Conservation (phyloP, 2,329 filamentous ascomycete genomes). For the Apiospora kogelbergensis region DNA sequence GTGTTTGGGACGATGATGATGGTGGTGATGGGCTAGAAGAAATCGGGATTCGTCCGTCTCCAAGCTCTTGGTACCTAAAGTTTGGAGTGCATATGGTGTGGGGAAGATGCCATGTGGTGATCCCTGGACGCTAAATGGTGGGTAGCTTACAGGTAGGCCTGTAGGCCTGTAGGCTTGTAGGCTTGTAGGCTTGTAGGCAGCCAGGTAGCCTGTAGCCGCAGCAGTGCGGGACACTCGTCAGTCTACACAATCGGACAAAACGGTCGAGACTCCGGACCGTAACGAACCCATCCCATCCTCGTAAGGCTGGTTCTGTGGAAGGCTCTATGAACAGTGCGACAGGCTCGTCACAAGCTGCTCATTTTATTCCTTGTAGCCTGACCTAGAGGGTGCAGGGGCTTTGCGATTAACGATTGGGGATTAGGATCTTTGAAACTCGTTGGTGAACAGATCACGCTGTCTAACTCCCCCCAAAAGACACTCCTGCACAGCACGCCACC, state of each 20-base stretch:
- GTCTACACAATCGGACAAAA: neutral
- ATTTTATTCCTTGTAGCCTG: neutral
- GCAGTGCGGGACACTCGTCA: neutral
- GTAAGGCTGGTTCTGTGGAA: neutral
- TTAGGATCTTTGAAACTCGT: neutral
- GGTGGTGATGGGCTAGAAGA: neutral
- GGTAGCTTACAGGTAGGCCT: neutral
- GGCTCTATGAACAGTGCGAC: neutral
- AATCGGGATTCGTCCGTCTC: neutral
- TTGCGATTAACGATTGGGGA: neutral
- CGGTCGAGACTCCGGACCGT: neutral
- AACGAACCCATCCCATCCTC: neutral
- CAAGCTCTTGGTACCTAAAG: neutral
- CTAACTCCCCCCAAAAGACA: neutral
- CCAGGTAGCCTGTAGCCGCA: neutral
- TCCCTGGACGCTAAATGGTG: neutral
- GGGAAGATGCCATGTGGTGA: neutral
- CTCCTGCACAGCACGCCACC: neutral
- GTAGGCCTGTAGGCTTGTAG: no score
- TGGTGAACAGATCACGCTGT: neutral
- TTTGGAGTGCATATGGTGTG: conserved; percentile 1
- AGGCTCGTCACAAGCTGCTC: neutral
- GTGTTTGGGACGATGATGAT: neutral
- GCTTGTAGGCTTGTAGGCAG: no score
- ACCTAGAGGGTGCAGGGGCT: neutral